Evolutionary conservation across 169 alveolate genomes (phyloP), one percentile per base, ranked within the genome.

Genomic region (Plasmodium ovale): DNA sequence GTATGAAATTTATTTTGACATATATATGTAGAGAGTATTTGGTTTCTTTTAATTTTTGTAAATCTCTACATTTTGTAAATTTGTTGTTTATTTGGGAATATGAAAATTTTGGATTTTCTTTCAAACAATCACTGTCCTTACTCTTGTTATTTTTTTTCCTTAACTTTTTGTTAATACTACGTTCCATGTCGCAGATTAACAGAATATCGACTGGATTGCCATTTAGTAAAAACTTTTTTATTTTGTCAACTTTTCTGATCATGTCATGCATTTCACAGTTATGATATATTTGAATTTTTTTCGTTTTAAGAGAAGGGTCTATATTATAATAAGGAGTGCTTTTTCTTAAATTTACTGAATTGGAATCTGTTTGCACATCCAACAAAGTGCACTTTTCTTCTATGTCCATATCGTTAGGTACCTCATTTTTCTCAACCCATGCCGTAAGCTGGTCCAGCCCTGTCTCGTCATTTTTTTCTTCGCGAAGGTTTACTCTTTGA

Each of bases 221-320:
- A 79, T 47, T 64, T 62, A 39, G 37, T 54, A 79, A 33, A 51
- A 64, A 35, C 14, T 62, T 79, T 79, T 79, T 79, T 10, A 79
- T 79, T 64, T 79, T 47, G 29, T 68, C 49, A 25, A 79, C 47
- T 79, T 79, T 79, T 64, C 89, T 44, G 16, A 49, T 42, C 79
- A 79, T 31, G 35, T 79, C 89, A 56, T 37, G 23, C 79, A 65
- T 64, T 79, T 79, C 89, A 68, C 82, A 79, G 49, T 79, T 79
- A 29, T 79, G 58, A 68, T 79, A 79, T 21, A 79, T 64, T 79
- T 79, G 89, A 5, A 79, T 79, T 37, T 62, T 79, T 64, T 79
- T 79, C 39, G 82, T 64, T 79, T 58, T 79, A 16, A 49, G 59
- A 10, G 71, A 79, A 33, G 89, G 89, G 29, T 79, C 89, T 39